These are phyloP conservation scores for Sclerotinia trifoliorum DNA, from an alignment of 2,329 filamentous ascomycete species.

Conservation along the genomic window DNA sequence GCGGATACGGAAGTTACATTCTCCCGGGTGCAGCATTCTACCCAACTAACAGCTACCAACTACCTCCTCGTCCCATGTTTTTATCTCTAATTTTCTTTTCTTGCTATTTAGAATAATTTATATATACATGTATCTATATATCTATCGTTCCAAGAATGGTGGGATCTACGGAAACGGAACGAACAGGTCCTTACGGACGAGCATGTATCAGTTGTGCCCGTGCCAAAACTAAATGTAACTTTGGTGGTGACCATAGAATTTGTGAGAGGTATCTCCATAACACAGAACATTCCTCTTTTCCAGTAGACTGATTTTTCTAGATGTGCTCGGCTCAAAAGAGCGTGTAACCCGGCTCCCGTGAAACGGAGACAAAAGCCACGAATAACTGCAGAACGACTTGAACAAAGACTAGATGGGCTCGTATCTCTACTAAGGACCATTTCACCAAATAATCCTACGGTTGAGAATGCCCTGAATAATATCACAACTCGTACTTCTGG, in stretches of 20 bases:
- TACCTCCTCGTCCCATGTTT: conserved; percentile 1
- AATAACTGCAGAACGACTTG: conserved; percentile 25
- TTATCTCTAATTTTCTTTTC: not conserved
- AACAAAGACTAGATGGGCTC: conserved; percentile 28
- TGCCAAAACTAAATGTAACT: conserved; percentile 19
- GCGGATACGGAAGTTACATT: not conserved
- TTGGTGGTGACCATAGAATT: conserved; percentile 6
- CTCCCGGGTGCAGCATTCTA: not conserved
- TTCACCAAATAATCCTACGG: conserved; percentile 14
- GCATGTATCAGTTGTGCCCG: conserved; percentile 16
- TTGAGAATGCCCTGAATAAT: conserved; percentile 14
- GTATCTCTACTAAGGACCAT: conserved; percentile 19
- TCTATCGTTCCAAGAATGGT: not conserved
- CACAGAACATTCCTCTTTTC: too few relatives aligned
- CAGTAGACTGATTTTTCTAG: conserved; percentile 11
- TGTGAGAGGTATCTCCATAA: conserved; percentile 14
- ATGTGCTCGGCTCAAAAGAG: conserved; percentile 26
- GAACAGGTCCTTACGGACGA: conserved; percentile 7
- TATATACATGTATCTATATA: too few relatives aligned
- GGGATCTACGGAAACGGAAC: conserved; percentile 13
- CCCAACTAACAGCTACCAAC: not conserved
- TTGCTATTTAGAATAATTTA: not conserved
- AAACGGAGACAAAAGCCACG: conserved; percentile 21
- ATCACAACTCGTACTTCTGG: not conserved
- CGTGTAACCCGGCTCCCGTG: conserved; percentile 22